Evolutionary conservation across 2,329 filamentous ascomycete species (phyloP).

Genomic region (Aspergillus sp.): DNA sequence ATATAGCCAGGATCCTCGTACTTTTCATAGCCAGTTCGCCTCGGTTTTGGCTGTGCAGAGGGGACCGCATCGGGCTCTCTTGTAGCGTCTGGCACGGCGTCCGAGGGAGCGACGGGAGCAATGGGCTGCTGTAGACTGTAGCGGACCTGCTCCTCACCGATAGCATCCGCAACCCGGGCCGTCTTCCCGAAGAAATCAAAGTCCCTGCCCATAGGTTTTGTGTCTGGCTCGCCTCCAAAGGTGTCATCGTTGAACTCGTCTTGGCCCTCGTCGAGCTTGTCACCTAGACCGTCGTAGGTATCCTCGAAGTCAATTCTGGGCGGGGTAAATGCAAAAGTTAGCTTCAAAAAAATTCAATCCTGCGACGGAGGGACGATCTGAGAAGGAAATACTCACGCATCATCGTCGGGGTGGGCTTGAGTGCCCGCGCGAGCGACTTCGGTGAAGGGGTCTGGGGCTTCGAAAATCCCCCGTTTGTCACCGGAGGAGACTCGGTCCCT

Average conservation of each 20-base stretch:
- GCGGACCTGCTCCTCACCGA: conserved; percentile 83
- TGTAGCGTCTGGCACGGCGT: conserved; percentile 24
- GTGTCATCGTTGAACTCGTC: conserved; percentile 97
- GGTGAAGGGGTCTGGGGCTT: conserved; percentile 82
- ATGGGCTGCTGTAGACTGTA: conserved; percentile 65
- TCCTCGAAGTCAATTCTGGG: conserved; percentile 80
- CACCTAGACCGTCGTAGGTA: conserved; percentile 89
- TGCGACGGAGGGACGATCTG: not conserved
- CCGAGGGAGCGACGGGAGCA: conserved; percentile 24
- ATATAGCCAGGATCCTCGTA: conserved; percentile 78
- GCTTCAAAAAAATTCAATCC: not conserved
- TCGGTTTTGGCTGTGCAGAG: conserved; percentile 44
- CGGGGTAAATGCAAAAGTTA: conserved; percentile 1
- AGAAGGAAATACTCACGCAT: conserved; percentile 43
- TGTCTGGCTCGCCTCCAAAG: conserved; percentile 53
- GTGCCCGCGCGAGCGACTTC: conserved; percentile 56
- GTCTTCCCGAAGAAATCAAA: conserved; percentile 97
- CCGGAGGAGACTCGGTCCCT: conserved; percentile 57
- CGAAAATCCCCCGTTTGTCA: conserved; percentile 64
- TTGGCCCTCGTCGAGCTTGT: conserved; percentile 80
- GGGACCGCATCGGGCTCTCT: conserved; percentile 37
- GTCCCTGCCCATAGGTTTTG: conserved; percentile 64
- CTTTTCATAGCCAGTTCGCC: conserved; percentile 79
- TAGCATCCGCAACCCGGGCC: conserved; percentile 71
- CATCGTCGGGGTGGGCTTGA: conserved; percentile 46